A percentile compares a stretch with the other conserved stretches of the same genome.
phyloP scores from a whole-genome alignment of 306 rosid species.

The Ceratonia siliqua region DNA sequence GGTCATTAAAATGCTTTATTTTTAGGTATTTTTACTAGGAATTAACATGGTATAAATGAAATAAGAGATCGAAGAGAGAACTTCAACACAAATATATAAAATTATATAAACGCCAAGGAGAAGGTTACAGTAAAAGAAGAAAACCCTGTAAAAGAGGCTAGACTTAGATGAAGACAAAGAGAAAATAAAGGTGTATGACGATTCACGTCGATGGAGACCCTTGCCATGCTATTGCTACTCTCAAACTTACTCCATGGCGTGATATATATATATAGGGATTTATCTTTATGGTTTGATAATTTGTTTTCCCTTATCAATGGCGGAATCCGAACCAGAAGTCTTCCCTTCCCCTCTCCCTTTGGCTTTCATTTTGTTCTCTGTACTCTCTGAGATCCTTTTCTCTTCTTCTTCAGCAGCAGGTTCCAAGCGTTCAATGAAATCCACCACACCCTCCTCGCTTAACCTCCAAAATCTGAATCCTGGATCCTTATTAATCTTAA shows the following conservation, averaged over 20 bases:
- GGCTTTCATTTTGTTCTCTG: neutral
- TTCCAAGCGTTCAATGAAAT: neutral
- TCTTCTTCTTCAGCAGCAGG: neutral
- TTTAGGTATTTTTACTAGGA: too few relatives aligned
- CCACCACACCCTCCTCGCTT: neutral
- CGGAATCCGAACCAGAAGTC: neutral
- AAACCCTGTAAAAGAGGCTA: neutral
- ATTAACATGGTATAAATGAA: too few relatives aligned
- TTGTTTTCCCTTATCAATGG: neutral
- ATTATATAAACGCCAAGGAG: neutral
- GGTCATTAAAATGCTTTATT: neutral
- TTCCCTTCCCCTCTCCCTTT: neutral
- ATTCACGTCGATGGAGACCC: too few relatives aligned
- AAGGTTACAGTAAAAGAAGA: neutral
- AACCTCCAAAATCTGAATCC: conserved; percentile 9
- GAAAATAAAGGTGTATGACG: too few relatives aligned
- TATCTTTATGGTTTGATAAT: too few relatives aligned
- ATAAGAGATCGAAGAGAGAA: too few relatives aligned
- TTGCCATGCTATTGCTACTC: too few relatives aligned
- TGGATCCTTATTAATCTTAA: neutral
- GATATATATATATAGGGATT: too few relatives aligned
- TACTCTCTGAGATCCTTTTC: neutral
- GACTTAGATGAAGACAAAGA: too few relatives aligned
- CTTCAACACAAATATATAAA: too few relatives aligned
- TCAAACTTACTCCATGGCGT: neutral